Evolutionary conservation across 2,329 filamentous ascomycete species (phyloP).

Genomic region (Chrysoporthe cubensis): DNA sequence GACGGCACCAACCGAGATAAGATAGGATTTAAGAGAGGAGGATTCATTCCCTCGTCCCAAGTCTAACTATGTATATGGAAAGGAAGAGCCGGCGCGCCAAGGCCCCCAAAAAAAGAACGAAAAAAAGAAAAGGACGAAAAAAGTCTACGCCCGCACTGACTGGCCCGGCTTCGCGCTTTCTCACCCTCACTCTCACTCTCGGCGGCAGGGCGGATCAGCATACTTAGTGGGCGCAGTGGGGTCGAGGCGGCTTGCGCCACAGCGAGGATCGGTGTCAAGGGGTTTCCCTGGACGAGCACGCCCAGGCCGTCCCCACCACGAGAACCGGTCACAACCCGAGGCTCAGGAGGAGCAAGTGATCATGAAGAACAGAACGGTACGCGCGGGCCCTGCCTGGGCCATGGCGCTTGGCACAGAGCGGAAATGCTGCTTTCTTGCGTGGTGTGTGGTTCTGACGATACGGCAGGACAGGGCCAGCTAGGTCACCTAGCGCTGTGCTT

Average conservation of each 20-base stretch:
- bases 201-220: slow-evolving; percentile 2
- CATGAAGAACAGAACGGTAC: no score
- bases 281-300: neutral
- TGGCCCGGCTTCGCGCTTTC: neutral
- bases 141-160: neutral
- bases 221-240: neutral
- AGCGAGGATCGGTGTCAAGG: neutral
- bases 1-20: slow-evolving; percentile 7
- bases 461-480: no score
- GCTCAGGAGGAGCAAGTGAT: no score
- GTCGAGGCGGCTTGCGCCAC: neutral
- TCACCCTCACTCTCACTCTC: neutral
- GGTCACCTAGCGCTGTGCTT: no score
- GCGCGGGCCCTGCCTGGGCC: no score
- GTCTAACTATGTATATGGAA: neutral
- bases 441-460: no score
- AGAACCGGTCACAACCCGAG: neutral
- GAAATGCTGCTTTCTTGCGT: no score
- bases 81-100: neutral
- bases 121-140: slow-evolving; percentile 1
- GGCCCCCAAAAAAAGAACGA: neutral
- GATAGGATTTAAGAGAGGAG: neutral
- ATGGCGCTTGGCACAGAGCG: no score
- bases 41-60: neutral
- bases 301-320: neutral